phyloP scores from a whole-genome alignment of 495 filamentous ascomycete species.

The Penicillium odoratum region DNA sequence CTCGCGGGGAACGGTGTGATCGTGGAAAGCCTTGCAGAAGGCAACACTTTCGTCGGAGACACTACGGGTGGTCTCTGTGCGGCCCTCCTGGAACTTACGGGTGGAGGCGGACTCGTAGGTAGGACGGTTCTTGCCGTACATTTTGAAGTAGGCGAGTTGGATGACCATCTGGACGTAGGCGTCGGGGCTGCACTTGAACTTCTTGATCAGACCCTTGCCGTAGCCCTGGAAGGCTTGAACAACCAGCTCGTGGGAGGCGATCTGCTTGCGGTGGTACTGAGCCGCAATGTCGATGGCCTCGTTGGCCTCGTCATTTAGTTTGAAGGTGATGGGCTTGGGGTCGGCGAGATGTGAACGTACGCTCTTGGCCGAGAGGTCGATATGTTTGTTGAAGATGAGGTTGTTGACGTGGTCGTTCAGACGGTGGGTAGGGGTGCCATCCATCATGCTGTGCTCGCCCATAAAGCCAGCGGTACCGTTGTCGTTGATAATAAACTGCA shows the following conservation, averaged over 20 bases:
- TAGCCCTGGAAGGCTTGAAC: conserved; percentile 97
- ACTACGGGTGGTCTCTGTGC: conserved; percentile 92
- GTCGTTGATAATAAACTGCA: conserved; percentile 97
- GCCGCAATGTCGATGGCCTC: conserved; percentile 73
- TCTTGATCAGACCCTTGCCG: conserved; percentile 98
- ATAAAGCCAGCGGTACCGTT: conserved; percentile 98
- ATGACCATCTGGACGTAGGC: conserved; percentile 99
- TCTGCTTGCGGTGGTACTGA: conserved; percentile 74
- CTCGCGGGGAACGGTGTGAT: conserved; percentile 59
- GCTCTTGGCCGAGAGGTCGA: conserved; percentile 74
- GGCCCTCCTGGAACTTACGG: conserved; percentile 90
- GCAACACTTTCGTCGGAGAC: conserved; percentile 91
- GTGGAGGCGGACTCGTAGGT: conserved; percentile 98
- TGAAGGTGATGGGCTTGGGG: conserved; percentile 73
- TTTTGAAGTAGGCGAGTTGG: conserved; percentile 98
- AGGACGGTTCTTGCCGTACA: conserved; percentile 96
- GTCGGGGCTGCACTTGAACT: conserved; percentile 97
- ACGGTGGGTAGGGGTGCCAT: conserved; percentile 94
- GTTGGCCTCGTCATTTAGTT: conserved; percentile 67
- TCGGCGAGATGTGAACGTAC: conserved; percentile 84
- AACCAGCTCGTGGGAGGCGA: conserved; percentile 83
- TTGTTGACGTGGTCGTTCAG: conserved; percentile 92
- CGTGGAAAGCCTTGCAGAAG: conserved; percentile 83
- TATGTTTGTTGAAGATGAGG: conserved; percentile 85
- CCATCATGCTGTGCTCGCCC: conserved; percentile 99